Percentiles rank a stretch among this genome's conserved stretches.
Conservation (phyloP, 176 grass and related monocot genomes). For the Cenchrus fungigraminus region DNA sequence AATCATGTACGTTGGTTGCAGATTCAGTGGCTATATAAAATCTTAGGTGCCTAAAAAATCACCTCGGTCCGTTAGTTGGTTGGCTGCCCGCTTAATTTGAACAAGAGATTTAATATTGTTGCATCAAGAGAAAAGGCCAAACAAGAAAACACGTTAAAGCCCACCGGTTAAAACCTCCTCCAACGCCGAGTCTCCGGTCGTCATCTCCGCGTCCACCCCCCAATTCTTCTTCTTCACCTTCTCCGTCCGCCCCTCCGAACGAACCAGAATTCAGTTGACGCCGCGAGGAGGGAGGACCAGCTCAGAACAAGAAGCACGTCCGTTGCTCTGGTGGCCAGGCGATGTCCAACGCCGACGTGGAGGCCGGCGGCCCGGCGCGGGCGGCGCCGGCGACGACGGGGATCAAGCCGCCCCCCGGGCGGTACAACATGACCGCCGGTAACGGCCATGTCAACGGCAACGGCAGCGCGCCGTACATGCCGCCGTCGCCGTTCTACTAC, state of each 20-base stretch:
- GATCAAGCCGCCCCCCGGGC: constrained; percentile 58
- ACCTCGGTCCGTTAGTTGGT: neutral
- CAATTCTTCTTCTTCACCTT: neutral
- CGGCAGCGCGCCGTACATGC: constrained; percentile 4
- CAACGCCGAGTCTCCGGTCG: constrained; percentile 33
- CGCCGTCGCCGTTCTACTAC: constrained; percentile 64
- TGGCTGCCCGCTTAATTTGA: neutral
- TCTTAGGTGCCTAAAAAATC: neutral
- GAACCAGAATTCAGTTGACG: neutral
- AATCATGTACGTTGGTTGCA: neutral
- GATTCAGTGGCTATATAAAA: neutral
- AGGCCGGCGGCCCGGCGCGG: constrained; percentile 25
- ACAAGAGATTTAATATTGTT: neutral
- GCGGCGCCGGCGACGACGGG: constrained; percentile 31
- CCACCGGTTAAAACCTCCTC: constrained; percentile 33
- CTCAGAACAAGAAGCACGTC: constrained; percentile 5
- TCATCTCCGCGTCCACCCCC: constrained; percentile 39
- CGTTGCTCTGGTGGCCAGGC: neutral
- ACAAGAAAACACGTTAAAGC: constrained; percentile 25
- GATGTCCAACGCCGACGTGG: constrained; percentile 66
- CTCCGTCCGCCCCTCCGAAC: neutral
- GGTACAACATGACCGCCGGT: constrained; percentile 18
- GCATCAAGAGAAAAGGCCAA: neutral
- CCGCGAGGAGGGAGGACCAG: constrained; percentile 1
- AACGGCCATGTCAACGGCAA: neutral